Evolutionary conservation across 1,284 basidiomycete genomes (phyloP).

Genomic region (Ustilago nuda): DNA sequence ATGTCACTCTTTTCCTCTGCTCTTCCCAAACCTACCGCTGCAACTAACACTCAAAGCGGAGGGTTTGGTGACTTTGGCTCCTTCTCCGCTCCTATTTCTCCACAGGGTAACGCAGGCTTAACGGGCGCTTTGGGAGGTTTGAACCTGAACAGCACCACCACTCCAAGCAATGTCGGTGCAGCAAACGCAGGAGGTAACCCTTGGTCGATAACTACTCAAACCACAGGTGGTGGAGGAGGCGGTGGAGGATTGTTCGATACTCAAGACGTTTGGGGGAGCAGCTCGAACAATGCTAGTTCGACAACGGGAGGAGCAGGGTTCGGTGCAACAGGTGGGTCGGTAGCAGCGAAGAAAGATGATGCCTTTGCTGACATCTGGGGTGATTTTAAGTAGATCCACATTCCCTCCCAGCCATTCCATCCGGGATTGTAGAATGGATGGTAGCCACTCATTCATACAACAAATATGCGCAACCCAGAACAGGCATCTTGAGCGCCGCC

Average conservation of each 20-base stretch:
- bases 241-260: conserved; percentile 51
- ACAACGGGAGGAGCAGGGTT: not conserved
- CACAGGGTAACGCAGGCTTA: conserved; percentile 6
- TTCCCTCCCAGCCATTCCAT: not conserved
- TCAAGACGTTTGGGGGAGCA: conserved; percentile 58
- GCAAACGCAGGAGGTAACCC: conserved; percentile 11
- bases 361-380: conserved; percentile 69
- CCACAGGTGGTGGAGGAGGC: not conserved
- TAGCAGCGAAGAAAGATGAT: conserved; percentile 55
- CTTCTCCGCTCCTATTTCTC: conserved; percentile 10
- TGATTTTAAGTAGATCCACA: conserved; percentile 56
- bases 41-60: not conserved
- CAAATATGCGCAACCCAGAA: too few relatives aligned
- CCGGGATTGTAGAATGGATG: too few relatives aligned
- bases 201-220: conserved; percentile 13
- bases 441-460: too few relatives aligned
- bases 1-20: conserved; percentile 77
- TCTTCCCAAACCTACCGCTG: conserved; percentile 6
- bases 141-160: conserved; percentile 19
- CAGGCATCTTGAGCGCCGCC: too few relatives aligned
- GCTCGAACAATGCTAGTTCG: not conserved
- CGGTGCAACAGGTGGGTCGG: not conserved
- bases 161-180: not conserved
- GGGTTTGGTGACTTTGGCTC: conserved; percentile 39
- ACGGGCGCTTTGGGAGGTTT: conserved; percentile 29